Evolutionary conservation across 1,139 yeast species (phyloP), one percentile per base, ranked within the genome.

Genomic region (Suhomyces bokatorum): DNA sequence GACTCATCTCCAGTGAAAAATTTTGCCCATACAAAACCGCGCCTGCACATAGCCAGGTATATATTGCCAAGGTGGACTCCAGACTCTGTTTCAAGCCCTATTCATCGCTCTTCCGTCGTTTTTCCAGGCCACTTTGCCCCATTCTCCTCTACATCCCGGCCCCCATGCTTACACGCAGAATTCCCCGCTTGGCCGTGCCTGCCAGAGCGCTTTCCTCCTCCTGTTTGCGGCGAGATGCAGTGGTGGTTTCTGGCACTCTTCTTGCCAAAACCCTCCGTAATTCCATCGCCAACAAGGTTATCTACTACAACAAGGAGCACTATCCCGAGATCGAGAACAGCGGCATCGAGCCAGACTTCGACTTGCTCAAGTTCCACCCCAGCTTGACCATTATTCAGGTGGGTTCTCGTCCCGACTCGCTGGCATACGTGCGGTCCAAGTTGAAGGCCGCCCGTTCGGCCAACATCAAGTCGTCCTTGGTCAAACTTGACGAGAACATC

Each of bases 351-450:
- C 51, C 56, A 15, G 53, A 52, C 6, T 62, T 65, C 42, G 71
- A 70, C 32, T 55, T 55, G 34, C 62, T 73, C 47, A 66, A 62
- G 44, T 86, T 84, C 63, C 67, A 69, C 43, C 93, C 95, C 30
- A 75, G 75, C 40, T 72, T 86, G 53, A 80, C 85, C 40, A 85
- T 86, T 50, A 71, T 86, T 48, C 95, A 86, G 64, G 87, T 86
- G 37, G 95, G 95, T 44, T 68, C 73, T 30, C 75, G 91, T 56
- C 88, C 90, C 7, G 95, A 86, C 58, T 85, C 93, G 0, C 77
- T 87, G 0, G 84, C 89, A 0, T 86, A 86, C 62, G 93, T 86
- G 34, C 76, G 83, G 47, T 82, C 87, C 73, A 86, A 86, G 60
- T 67, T 84, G 47, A 85, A 83, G 62, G 88, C 91, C 6, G 87